Evolutionary conservation across 768 basidiomycete genomes (phyloP), one percentile per base, ranked within the genome.

Genomic region (Lanmaoa rubissima): DNA sequence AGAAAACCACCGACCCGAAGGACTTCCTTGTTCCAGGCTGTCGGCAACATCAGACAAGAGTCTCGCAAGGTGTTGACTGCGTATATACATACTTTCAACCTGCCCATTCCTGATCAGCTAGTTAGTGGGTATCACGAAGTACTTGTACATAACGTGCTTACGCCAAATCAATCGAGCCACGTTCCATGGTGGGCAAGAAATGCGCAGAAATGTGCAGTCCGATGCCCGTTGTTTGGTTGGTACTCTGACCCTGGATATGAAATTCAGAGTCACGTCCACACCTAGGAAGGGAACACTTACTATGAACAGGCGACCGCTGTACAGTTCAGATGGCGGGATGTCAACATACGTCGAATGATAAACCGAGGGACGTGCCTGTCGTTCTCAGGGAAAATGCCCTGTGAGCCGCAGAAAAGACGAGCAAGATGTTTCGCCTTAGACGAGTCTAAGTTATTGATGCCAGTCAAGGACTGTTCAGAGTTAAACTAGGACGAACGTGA

Each of bases 121-220:
- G 41, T 64, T 21, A 54, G 44, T 31, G 3, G 39, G 42, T 43
- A 51, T 52, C 6, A 14, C 13, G 2, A 40, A 19, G 24, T 28
- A 47, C 11, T 14, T 28, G 26, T 46, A 43, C 28, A 36, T 34
- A 26, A 36, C 17, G 54, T 54, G 38, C 86, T 72, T 66, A 92
- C 87, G 92, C 86, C 35, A 95, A 75, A 73, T 93, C 94, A 53
- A 96, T 87, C 0, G 89, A 87, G 71, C 97, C 94, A 61, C 96
- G 82, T 71, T 98, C 96, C 7, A 98, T 92, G 0, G 96, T 98
- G 8, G 94, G 92, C 49, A 98, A 94, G 68, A 97, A 97, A 6
- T 94, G 79, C 10, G 89, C 86, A 3, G 92, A 78, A 54, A 89
- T 72, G 52, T 87, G 83, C 0, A 79, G 75, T 2, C 77, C 32